Conservation (phyloP, 2,329 filamentous ascomycete genomes). For the Decorospora gaudefroyi region DNA sequence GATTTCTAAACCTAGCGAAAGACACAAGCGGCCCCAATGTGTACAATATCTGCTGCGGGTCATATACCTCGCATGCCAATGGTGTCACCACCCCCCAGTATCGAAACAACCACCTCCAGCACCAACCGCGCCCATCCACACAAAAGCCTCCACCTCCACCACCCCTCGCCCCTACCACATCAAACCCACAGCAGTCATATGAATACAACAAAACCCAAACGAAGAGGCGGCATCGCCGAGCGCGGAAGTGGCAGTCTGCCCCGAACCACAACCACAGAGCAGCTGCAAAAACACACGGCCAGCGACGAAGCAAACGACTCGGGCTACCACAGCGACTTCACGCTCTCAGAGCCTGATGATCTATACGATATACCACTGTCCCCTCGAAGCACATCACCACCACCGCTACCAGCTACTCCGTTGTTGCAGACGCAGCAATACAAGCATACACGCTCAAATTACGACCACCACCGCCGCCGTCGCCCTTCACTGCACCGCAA, state of each 20-base stretch:
- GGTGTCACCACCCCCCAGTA: no score
- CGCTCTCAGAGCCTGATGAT: conserved; percentile 24
- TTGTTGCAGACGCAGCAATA: no score
- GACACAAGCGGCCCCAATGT: no score
- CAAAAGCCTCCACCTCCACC: background rate
- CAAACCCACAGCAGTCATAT: conserved; percentile 20
- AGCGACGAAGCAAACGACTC: conserved; percentile 20
- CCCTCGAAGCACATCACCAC: conserved; percentile 18
- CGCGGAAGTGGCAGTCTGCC: conserved; percentile 28
- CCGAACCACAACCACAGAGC: conserved; percentile 12
- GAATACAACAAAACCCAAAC: conserved; percentile 25
- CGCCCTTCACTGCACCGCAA: conserved; percentile 19
- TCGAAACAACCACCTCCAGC: no score
- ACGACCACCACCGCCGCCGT: conserved; percentile 15
- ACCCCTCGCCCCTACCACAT: conserved; percentile 15
- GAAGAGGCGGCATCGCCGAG: conserved; percentile 37
- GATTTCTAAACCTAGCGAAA: no score
- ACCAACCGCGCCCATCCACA: no score
- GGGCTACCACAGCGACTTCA: conserved; percentile 25
- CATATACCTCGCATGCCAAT: no score
- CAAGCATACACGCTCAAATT: conserved; percentile 3
- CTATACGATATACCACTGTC: conserved; percentile 20
- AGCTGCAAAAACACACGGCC: conserved; percentile 6
- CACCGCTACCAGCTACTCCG: no score
- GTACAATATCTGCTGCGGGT: no score